These are phyloP conservation scores for Tetradesmus obliquus DNA, from an alignment of 139 green algal genomes.

Conservation along the genomic window DNA sequence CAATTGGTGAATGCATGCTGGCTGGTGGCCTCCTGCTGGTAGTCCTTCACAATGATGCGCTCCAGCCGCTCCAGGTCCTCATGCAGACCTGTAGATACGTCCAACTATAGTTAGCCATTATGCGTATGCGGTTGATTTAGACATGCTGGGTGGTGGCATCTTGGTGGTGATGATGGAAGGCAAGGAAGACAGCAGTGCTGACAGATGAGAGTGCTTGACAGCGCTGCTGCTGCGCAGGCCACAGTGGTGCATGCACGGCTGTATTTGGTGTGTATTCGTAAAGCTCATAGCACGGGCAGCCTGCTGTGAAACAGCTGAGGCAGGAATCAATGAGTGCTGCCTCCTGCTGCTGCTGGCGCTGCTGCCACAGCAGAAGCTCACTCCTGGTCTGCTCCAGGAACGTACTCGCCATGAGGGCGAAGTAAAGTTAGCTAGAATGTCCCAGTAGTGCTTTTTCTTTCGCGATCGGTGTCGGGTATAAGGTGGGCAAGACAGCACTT, in stretches of 20 bases:
- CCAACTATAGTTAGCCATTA: no score
- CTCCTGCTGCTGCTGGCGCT: neutral
- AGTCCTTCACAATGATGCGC: constrained; percentile 80
- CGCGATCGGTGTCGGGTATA: neutral
- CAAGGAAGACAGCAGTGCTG: no score
- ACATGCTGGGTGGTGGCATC: no score
- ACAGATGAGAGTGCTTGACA: no score
- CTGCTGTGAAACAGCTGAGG: neutral
- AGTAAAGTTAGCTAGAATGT: neutral
- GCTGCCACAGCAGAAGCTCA: constrained; percentile 39
- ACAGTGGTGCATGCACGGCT: neutral
- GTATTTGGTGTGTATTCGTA: no score
- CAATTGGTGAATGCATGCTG: neutral
- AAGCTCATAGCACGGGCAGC: neutral
- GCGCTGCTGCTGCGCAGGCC: no score
- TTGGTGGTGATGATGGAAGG: no score
- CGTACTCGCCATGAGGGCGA: constrained; percentile 81
- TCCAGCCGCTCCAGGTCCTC: constrained; percentile 96
- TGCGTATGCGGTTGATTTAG: no score
- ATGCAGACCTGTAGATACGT: constrained; percentile 70
- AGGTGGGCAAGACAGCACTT: neutral
- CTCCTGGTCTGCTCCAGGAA: constrained; percentile 93
- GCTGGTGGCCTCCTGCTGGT: neutral
- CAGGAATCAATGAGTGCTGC: neutral
- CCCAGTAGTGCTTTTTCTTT: neutral